Evolutionary conservation across 352 stramenopile genomes (phyloP), one percentile per base, ranked within the genome.

Genomic region (Globisporangium cylindrosporum): DNA sequence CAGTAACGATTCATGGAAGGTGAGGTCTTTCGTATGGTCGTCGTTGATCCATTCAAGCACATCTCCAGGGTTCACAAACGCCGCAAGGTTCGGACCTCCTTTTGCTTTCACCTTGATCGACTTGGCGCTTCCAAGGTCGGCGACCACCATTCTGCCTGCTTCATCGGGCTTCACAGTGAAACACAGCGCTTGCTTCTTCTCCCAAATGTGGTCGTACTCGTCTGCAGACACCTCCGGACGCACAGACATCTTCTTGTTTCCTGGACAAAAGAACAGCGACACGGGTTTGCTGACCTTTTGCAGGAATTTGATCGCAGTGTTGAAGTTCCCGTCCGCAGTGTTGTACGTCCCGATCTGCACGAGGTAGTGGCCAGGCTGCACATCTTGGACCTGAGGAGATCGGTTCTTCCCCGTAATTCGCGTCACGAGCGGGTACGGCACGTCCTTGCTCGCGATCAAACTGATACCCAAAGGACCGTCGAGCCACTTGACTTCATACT

Each of bases 401-500:
- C 88, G 84, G 73, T 94, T 94, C 73, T 96, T 96, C 18, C 88
- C 88, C 1, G 88, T 96, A 64, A 96, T 94, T 18, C 88, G 80
- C 70, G 88, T 96, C 46, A 96, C 88, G 12, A 94, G 79, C 34
- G 88, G 88, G 56, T 93, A 96, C 69, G 86, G 84, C 24, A 91
- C 86, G 67, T 96, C 88, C 49, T 94, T 94, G 67, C 86, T 96
- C 10, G 88, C 88, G 59, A 96, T 94, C 8, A 96, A 64, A 83
- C 86, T 94, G 71, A 96, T 94, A 5, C 88, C 88, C 0, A 96
- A 76, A 38, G 88, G 88, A 5, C 88, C 88, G 55, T 96, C 88
- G 51, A 93, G 76, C 88, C 88, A 96, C 60, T 94, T 92, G 66
- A 96, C 88, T 58, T 94, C 84, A 70, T 94, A 96, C 66, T 92